Evolutionary conservation across 768 basidiomycete genomes (phyloP).

Genomic region (Lactifluus rugatus): DNA sequence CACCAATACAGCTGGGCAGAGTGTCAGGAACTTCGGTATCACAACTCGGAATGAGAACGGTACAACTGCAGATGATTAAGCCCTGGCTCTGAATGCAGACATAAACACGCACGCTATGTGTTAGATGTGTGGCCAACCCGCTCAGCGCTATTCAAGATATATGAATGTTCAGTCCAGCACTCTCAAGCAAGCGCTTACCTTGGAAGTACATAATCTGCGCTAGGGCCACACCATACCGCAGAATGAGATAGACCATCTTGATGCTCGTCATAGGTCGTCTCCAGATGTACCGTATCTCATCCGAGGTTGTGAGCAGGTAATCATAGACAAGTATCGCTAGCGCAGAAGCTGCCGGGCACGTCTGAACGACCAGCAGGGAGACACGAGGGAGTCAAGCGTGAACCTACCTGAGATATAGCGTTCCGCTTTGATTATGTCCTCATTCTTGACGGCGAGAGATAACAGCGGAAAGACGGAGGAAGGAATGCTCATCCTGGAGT

Average conservation of each 20-base stretch:
- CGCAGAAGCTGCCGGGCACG: constrained; percentile 24
- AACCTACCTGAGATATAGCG: constrained; percentile 11
- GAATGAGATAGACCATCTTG: constrained; percentile 33
- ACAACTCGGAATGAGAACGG: not conserved
- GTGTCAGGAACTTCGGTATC: not conserved
- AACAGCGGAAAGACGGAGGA: not conserved
- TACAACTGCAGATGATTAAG: not conserved
- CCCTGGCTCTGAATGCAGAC: not conserved
- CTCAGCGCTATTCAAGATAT: not conserved
- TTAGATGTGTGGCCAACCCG: not conserved
- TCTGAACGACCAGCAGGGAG: not conserved
- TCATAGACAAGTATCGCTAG: constrained; percentile 33
- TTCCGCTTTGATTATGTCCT: not conserved
- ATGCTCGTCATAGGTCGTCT: constrained; percentile 28
- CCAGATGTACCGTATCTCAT: constrained; percentile 37
- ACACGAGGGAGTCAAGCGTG: not conserved
- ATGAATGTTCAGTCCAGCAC: not conserved
- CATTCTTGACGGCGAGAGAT: not conserved
- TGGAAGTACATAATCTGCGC: constrained; percentile 23
- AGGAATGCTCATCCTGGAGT: not conserved
- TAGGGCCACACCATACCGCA: constrained; percentile 32
- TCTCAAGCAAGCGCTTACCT: constrained; percentile 20
- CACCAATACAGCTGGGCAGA: constrained; percentile 1
- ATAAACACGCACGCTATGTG: not conserved
- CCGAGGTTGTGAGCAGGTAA: constrained; percentile 32